Conservation (phyloP, 768 basidiomycete genomes). For the Suillus cothurnatus region DNA sequence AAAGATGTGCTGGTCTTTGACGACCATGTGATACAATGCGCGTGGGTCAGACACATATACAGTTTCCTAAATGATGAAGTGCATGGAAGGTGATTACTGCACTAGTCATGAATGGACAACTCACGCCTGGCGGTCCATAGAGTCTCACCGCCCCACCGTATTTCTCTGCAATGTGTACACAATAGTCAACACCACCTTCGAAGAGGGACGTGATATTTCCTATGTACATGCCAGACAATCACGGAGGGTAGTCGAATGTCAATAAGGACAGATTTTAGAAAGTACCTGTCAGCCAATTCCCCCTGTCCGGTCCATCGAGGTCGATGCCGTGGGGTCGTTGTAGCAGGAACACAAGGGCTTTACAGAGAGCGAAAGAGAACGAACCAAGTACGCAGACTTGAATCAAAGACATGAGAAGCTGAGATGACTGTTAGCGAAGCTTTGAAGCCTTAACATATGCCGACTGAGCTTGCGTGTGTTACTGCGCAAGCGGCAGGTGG, state of each 20-base stretch:
- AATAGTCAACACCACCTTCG: slow-evolving; percentile 40
- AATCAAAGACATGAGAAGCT: background rate
- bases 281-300: slow-evolving; percentile 1
- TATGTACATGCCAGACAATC: slow-evolving; percentile 12
- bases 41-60: slow-evolving; percentile 51
- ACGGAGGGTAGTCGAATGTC: background rate
- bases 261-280: background rate
- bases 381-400: background rate
- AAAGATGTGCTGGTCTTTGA: slow-evolving; percentile 51
- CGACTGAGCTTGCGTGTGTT: background rate
- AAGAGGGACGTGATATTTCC: slow-evolving; percentile 39
- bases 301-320: background rate
- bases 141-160: slow-evolving; percentile 50
- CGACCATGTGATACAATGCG: slow-evolving; percentile 49
- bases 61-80: slow-evolving; percentile 32
- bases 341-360: background rate
- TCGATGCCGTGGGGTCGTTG: background rate
- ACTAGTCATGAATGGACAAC: slow-evolving; percentile 16
- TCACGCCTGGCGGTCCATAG: slow-evolving; percentile 49
- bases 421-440: background rate
- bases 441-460: background rate
- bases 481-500: background rate
- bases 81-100: background rate
- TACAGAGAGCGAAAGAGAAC: background rate
- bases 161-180: slow-evolving; percentile 23